Evolutionary conservation across 1,284 basidiomycete genomes (phyloP), one percentile per base, ranked within the genome.

Genomic region (Hymenochaete sp.): DNA sequence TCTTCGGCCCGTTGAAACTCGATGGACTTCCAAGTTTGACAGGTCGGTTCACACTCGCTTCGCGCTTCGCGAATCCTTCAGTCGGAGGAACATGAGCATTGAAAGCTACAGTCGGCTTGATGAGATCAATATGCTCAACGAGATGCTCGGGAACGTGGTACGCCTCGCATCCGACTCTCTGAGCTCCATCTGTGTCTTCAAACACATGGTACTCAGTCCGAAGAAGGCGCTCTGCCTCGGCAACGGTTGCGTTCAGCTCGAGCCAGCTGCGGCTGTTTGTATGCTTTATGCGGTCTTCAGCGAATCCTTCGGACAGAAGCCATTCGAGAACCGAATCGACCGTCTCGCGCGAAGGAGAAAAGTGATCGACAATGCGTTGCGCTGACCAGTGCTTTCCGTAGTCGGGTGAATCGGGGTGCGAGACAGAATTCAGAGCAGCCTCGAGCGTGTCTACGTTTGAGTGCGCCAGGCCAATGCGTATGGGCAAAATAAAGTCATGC

Each of bases 61-160:
- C 22, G 14, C 39, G 39, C 25, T 28, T 33, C n/a, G 21, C 29
- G 16, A 29, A 27, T 29, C 35, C 14, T 24, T 44, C 42, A 11
- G 25, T 19, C 21, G 42, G 42, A 7, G 49, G 40, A 31, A 47
- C 40, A 24, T 54, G 57, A 24, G 59, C 56, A 35, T 59, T 56
- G 54, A 69, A 67, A 52, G 71, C 65, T 1, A 70, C 60, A 1
- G 70, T 71, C 3, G 70, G 70, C 43, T 64, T 65, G 48, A 72
- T 62, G 35, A 71, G 55, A 47, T 72, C 70, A 35, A 72, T 59
- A 46, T 70, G 66, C 13, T 60, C 53, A 16, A 57, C 55, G 28
- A 72, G 52, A 45, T 62, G 56, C 26, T 55, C 55, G 0, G 68
- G 70, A 22, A 72, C 56, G 13, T 62, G 64, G 51, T 71, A 72